Evolutionary conservation across 2,329 filamentous ascomycete genomes (phyloP), one percentile per base, ranked within the genome.

Genomic region (Paracamarosporium sp.): DNA sequence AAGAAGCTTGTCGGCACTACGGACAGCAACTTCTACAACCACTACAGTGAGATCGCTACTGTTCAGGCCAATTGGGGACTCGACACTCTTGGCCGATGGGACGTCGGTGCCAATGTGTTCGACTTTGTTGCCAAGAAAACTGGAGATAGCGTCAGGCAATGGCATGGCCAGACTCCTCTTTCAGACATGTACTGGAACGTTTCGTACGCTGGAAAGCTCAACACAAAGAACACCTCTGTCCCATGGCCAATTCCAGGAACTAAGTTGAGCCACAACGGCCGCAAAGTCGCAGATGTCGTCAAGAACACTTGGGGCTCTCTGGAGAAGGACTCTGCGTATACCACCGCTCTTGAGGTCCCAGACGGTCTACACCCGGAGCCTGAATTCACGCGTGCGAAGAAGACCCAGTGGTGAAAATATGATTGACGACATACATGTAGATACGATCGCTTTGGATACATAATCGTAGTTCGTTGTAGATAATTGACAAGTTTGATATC

Each of bases 1-100:
- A 51, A 80, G 4, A 51, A 83, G n/a, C 82, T 90, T 1, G 78
- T 86, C 40, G 89, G 89, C 55, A 92, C 89, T 24, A 86, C 81
- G 1, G 91, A 96, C 75, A 68, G 78, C 66, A 85, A 81, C 70
- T 93, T 72, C 69, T 81, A 81, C 73, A 76, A 80, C 71, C 80
- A 82, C 71, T 82, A 81, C 72, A 78, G 73, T 53, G 78, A 78
- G 53, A 76, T 81, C 48, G 60, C 73, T 28, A 79, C 78, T 5
- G 79, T 81, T 7, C 76, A 80, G 61, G 78, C 79, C 9, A 82
- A 81, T 66, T 81, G 79, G 80, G 68, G 63, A 17, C 69, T 81
- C 2, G 69, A 78, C 64, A 81, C 78, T 0, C 76, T 82, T 7
- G 80, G 79, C 11, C 76, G 79, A 12, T 81, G 77, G 76, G 80